A percentile compares a stretch with the other conserved stretches of the same genome.
Evolutionary conservation across 768 basidiomycete species (phyloP).

Genomic region (Cystobasidium ongulense): DNA sequence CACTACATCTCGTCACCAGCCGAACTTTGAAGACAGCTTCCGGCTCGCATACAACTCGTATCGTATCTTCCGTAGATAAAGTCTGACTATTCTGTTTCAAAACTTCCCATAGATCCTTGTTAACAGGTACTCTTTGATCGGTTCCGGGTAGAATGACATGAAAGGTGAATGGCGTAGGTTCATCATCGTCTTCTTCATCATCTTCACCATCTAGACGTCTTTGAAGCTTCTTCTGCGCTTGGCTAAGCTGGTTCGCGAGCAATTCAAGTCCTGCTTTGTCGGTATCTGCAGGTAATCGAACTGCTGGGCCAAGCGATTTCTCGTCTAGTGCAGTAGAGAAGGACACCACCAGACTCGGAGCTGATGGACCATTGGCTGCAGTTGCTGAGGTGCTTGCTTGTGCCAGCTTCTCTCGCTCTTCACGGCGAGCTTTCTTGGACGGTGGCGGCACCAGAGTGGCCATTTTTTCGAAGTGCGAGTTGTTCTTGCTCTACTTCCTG

Average conservation of each 20-base stretch:
- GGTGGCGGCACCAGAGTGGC: slow-evolving; percentile 39
- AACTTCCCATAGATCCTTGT: slow-evolving; percentile 49
- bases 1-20: slow-evolving; percentile 83
- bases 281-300: slow-evolving; percentile 81
- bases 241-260: slow-evolving; percentile 69
- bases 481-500: no score
- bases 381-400: slow-evolving; percentile 22
- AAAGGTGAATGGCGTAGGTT: slow-evolving; percentile 86
- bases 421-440: slow-evolving; percentile 31
- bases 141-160: slow-evolving; percentile 63
- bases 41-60: slow-evolving; percentile 81
- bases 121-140: slow-evolving; percentile 50
- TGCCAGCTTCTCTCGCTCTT: slow-evolving; percentile 8
- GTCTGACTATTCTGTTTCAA: slow-evolving; percentile 43
- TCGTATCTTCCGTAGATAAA: slow-evolving; percentile 72
- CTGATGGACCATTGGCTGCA: slow-evolving; percentile 40
- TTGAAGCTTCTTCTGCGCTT: slow-evolving; percentile 31
- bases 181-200: slow-evolving; percentile 50
- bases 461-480: slow-evolving; percentile 32
- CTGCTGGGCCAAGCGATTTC: slow-evolving; percentile 67
- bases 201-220: slow-evolving; percentile 5
- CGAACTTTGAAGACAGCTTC: slow-evolving; percentile 92
- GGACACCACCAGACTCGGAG: slow-evolving; percentile 74
- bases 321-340: slow-evolving; percentile 87
- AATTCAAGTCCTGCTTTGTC: slow-evolving; percentile 72